Evolutionary conservation across 129 eudicot genomes (phyloP), one percentile per base, ranked within the genome.

Genomic region (Tanacetum coccineum): DNA sequence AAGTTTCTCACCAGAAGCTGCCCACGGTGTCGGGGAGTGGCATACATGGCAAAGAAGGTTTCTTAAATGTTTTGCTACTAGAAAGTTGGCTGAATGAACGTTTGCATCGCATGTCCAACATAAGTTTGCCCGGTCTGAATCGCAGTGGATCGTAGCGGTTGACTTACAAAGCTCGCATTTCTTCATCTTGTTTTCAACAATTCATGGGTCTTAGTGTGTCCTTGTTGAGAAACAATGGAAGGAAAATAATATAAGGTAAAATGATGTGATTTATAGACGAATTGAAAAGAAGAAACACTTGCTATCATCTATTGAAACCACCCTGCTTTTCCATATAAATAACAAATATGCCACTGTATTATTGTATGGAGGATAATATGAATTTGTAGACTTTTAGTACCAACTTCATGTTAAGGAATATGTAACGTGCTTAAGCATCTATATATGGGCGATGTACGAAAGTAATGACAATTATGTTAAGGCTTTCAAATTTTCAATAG

Each of bases 11-110:
- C 96, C 94, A 15, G 94, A 49, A 13, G 86, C 82, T 11, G 45
- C 54, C 94, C 94, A 86, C 22, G 86, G 60, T 46, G 90, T 83
- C 54, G 74, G 76, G 12, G 81, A 55, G 36, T 83, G 86, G 56
- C 96, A 89, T 4, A 65, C 30, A 46, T 74, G 83, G 68, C 96
- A 86, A 7, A 89, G 80, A 25, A 86, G 78, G 57, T 18, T 79
- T 72, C 96, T 69, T 1, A 67, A 66, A 62, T 89, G 96, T 19
- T 62, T 74, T 1, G 90, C 88, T 6, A 80, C 94, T 1, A 89
- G 78, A 44, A 89, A 89, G 21, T 89, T 89, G 0, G 96, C 96
- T 0, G 90, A 74, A 77, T 89, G 96, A 30, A 89, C 94, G 26
- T 59, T 78, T 13, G 85, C 75, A 20, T 89, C 96, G 64, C 96